Evolutionary conservation across 768 basidiomycete genomes (phyloP).

Genomic region (Lactarius psammicola): DNA sequence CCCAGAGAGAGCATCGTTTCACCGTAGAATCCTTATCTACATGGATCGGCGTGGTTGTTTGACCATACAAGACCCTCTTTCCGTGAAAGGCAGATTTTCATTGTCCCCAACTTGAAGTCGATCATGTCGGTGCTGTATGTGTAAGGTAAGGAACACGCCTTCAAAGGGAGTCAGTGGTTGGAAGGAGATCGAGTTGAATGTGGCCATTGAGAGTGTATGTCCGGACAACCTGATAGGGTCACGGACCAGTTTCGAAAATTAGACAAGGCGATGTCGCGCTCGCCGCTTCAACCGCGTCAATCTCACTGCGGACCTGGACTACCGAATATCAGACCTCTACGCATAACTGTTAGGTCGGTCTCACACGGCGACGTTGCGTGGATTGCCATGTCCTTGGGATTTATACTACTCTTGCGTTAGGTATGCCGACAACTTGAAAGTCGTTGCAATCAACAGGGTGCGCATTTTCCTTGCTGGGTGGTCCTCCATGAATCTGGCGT

Average conservation of each 20-base stretch:
- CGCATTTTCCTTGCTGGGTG: conserved; percentile 52
- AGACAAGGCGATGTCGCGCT: conserved; percentile 54
- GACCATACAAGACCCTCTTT: conserved; percentile 59
- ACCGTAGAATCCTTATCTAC: conserved; percentile 59
- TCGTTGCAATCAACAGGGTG: conserved; percentile 47
- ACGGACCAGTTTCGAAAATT: conserved; percentile 56
- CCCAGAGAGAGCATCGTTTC: conserved; percentile 58
- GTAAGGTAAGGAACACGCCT: conserved; percentile 43
- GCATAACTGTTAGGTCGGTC: background rate
- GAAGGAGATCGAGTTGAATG: conserved; percentile 50
- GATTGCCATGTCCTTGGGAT: conserved; percentile 30
- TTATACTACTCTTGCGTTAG: conserved; percentile 59
- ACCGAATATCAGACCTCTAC: conserved; percentile 59
- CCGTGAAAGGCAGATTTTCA: conserved; percentile 44
- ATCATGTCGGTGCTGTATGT: too few relatives aligned
- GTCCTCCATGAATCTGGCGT: too few relatives aligned
- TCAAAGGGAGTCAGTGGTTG: conserved; percentile 56
- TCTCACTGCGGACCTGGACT: conserved; percentile 59
- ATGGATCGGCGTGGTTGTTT: conserved; percentile 56
- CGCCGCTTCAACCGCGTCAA: conserved; percentile 61
- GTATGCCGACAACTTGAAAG: conserved; percentile 49
- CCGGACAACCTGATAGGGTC: too few relatives aligned
- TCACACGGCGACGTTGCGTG: too few relatives aligned
- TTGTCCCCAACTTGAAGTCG: too few relatives aligned
- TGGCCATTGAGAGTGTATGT: conserved; percentile 57